Base-by-base conservation (phyloP, 2,329 filamentous ascomycete genomes). In the Neurospora crassa region DNA sequence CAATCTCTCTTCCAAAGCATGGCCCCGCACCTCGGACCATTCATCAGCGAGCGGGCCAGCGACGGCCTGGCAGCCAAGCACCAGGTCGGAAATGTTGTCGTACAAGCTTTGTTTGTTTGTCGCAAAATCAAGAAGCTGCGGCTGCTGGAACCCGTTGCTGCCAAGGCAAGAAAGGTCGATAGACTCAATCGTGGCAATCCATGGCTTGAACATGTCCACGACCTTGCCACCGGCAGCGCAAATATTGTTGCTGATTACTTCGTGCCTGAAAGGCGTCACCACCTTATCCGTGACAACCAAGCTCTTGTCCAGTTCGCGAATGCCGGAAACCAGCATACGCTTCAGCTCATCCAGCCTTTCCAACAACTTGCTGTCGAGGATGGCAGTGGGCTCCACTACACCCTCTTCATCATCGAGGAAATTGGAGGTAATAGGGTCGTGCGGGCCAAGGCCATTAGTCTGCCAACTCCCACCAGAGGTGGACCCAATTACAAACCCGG, bases 21-120 rank as follows among this genome's bases (percentile, higher is more conserved):
- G 93, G 1, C 94, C 93, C 63, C 94, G 90, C n/a, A 94, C 85
- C 79, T 97, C 94, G 4, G 94, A 89, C 96, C 96, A 99, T 81
- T 99, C 96, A 79, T 99, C 96, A 10, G 91, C 92, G 63, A 99
- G 82, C 6, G 96, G 96, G 10, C 93, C 93, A 6, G 94, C 92
- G n/a, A 98, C 91, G 34, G 92, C 90, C 81, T 99, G 96, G 77
- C 94, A 97, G 72, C 91, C 90, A 68, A 97, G 83, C 4, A 98
- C 83, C 40, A 99, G 87, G 79, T 98, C 96, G 10, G 94, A 94
- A 70, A 97, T 91, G 72, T 94, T 92, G 80, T 98, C 96, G 80
- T 98, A 98, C 20, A 97, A 85, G 76, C 91, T 92, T 80, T 99
- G 96, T 81, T 98, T 98, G 79, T 97, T 93, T 41, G 90, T 88